phyloP scores from a whole-genome alignment of 2,329 filamentous ascomycete species.

The Talaromyces albobiverticillius region DNA sequence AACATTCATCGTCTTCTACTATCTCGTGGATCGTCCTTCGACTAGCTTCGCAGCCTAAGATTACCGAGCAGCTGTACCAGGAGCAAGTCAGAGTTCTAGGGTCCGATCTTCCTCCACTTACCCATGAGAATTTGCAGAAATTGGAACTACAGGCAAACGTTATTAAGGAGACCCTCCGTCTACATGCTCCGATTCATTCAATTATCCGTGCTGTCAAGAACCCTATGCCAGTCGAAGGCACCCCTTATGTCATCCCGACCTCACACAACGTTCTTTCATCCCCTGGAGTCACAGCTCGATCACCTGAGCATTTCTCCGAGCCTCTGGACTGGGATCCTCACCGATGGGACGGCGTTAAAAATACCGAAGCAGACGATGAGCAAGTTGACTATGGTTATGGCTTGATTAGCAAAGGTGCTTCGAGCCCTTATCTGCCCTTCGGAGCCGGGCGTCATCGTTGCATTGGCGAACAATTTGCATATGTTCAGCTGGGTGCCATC shows the following conservation, averaged over 20 bases:
- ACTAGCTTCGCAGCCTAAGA: slow-evolving; percentile 66
- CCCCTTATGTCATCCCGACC: slow-evolving; percentile 70
- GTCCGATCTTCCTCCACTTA: slow-evolving; percentile 52
- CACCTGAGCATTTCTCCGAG: slow-evolving; percentile 60
- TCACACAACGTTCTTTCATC: slow-evolving; percentile 77
- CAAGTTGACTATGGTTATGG: slow-evolving; percentile 63
- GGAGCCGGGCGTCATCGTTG: slow-evolving; percentile 71
- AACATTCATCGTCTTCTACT: slow-evolving; percentile 77
- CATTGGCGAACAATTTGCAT: slow-evolving; percentile 74
- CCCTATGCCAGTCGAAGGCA: slow-evolving; percentile 54
- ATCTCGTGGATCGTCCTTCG: slow-evolving; percentile 74
- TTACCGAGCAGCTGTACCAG: slow-evolving; percentile 67
- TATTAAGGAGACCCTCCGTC: slow-evolving; percentile 68
- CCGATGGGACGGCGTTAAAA: slow-evolving; percentile 52
- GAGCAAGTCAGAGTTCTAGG: slow-evolving; percentile 62
- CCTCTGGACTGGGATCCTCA: slow-evolving; percentile 60
- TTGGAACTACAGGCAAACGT: slow-evolving; percentile 62
- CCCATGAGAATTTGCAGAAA: slow-evolving; percentile 58
- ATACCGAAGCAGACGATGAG: slow-evolving; percentile 50
- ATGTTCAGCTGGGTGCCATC: slow-evolving; percentile 66
- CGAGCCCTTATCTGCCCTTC: slow-evolving; percentile 66
- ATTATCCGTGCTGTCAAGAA: slow-evolving; percentile 71
- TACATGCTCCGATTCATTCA: slow-evolving; percentile 70
- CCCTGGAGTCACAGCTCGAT: slow-evolving; percentile 64
- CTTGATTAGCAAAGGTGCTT: slow-evolving; percentile 58